Conservation (phyloP, 108 stramenopile genomes). For the Nitzschia sp. region DNA sequence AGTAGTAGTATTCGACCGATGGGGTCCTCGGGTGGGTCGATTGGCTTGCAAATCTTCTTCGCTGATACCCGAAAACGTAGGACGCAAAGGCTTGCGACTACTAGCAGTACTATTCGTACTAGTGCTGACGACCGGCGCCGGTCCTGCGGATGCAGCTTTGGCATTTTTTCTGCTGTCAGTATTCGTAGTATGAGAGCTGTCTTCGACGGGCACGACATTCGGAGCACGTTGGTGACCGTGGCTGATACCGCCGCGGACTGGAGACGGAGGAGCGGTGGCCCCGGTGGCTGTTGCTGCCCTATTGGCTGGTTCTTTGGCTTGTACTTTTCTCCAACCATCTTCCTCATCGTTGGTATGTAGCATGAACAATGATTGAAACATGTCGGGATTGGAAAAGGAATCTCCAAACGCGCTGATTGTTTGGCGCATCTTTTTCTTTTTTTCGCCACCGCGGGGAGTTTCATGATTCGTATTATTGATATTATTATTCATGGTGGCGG, state of each 20-base stretch:
- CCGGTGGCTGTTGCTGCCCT: too few relatives aligned
- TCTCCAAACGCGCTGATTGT: background rate
- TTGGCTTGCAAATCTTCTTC: background rate
- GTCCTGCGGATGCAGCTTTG: too few relatives aligned
- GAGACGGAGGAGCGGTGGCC: too few relatives aligned
- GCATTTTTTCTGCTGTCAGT: too few relatives aligned
- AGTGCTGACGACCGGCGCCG: too few relatives aligned
- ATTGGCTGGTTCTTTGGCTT: background rate
- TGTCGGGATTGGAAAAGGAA: background rate
- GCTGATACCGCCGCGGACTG: too few relatives aligned
- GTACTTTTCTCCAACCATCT: background rate
- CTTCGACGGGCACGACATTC: too few relatives aligned
- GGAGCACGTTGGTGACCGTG: too few relatives aligned
- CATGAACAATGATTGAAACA: background rate
- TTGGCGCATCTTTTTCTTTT: background rate
- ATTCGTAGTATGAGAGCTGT: too few relatives aligned
- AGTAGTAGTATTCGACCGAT: background rate
- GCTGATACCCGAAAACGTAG: background rate
- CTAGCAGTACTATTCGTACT: background rate
- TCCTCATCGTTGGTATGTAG: background rate
- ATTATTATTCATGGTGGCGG: too few relatives aligned
- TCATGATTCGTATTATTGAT: too few relatives aligned
- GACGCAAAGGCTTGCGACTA: background rate
- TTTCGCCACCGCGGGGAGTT: background rate
- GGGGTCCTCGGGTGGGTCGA: too few relatives aligned